Base-by-base conservation (phyloP, 139 green algal species). In the Chlamydomonas incerta region DNA sequence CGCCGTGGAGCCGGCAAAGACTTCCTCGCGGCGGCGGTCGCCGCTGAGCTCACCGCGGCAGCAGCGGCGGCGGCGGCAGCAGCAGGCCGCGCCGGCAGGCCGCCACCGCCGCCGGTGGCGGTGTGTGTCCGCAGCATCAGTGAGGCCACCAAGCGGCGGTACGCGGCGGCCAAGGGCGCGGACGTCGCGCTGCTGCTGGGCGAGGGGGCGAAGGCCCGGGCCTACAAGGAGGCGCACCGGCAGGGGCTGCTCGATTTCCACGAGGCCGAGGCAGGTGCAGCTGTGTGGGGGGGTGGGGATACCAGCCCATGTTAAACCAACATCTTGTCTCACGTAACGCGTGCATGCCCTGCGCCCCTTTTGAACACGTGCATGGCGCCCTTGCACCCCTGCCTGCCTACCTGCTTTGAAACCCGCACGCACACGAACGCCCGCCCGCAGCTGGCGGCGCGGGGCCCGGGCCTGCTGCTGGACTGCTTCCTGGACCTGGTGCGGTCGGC, bases 141-240 rank as follows among this genome's bases (percentile, higher is more conserved):
- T 15, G 34, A 47, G 20, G 33, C 67, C 33, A 72, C 67, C 67
- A 72, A 72, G 33, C 67, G 67, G 15, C 31, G 5, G 31, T 72
- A 72, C 67, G 67, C 67, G 14, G 67, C 67, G 4, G 33, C n/a
- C 17, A 15, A 15, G 9, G 67, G 67, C 6, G 67, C 67, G 10
- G 67, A 72, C 33, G 33, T 29, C 33, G 33, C 1, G 33, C 67
- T 72, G 20, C 34, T 72, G 67, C 67, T 72, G 67, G 67, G 67
- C 3, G 67, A 47, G 33, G 67, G 33, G 6, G 15, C 67, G 33
- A 33, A 47, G n/a, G 67, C 67, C 2, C 20, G 67, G 33, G 67
- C 33, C 9, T 72, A 72, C 67, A 72, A 72, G 67, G 67, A 72
- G 67, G 33, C 18, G 33, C 67, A 72, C 67, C 67, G 67, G 17